Conservation (phyloP, 306 rosid genomes). For the Prunus fruticosa region DNA sequence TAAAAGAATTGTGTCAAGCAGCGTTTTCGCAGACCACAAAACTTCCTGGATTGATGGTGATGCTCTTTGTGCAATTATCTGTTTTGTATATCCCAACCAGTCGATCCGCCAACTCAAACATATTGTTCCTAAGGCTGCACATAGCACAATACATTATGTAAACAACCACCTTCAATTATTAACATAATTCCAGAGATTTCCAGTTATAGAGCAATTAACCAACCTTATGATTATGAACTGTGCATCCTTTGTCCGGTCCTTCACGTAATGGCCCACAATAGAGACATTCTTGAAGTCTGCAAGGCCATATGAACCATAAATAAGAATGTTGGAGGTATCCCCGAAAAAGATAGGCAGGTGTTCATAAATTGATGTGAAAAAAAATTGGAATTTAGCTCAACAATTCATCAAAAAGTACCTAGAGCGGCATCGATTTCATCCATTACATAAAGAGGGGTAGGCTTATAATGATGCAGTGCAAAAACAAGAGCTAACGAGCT, state of each 20-base stretch:
- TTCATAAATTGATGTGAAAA: not conserved
- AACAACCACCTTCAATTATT: not conserved
- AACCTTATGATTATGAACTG: constrained; percentile 89
- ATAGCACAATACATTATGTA: constrained; percentile 11
- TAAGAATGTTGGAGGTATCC: constrained; percentile 10
- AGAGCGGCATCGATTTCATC: constrained; percentile 98
- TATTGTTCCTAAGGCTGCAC: constrained; percentile 86
- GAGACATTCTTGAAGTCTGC: constrained; percentile 94
- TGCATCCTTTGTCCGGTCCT: constrained; percentile 92
- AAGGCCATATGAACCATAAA: constrained; percentile 24
- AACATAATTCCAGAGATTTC: not conserved
- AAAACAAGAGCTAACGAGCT: constrained; percentile 97
- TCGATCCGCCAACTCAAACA: constrained; percentile 97
- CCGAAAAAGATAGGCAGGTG: not conserved
- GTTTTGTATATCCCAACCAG: constrained; percentile 93
- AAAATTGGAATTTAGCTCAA: not conserved
- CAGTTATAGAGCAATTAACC: constrained; percentile 13
- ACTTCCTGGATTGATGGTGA: constrained; percentile 77
- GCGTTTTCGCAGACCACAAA: constrained; percentile 69
- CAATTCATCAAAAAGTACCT: constrained; percentile 38
- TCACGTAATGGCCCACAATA: constrained; percentile 88
- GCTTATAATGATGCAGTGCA: constrained; percentile 98
- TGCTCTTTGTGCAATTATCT: constrained; percentile 94
- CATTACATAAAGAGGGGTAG: constrained; percentile 96
- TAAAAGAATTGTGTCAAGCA: constrained; percentile 36